phyloP scores from a whole-genome alignment of 805 yeast genomes.

The Wilhelminamyces savonicus region DNA sequence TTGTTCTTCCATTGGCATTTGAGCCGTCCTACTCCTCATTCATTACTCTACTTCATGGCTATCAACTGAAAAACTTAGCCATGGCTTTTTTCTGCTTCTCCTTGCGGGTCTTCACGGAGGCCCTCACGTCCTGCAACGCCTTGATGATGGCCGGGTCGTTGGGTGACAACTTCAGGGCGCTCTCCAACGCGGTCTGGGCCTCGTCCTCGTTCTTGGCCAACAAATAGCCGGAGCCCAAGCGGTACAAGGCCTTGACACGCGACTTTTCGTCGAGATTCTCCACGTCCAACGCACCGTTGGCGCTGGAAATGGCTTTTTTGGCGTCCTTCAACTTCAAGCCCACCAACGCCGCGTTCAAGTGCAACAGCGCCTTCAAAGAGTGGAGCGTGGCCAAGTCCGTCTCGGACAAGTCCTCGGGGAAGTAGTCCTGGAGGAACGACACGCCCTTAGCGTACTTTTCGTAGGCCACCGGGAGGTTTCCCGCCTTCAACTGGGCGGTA shows the following conservation, averaged over 20 bases:
- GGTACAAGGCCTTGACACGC: constrained; percentile 77
- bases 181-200: constrained; percentile 60
- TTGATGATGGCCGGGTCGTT: constrained; percentile 64
- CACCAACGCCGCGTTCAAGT: constrained; percentile 69
- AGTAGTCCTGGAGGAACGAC: constrained; percentile 61
- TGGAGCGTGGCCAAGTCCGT: constrained; percentile 46
- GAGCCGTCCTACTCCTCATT: no score
- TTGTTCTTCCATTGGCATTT: no score
- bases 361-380: constrained; percentile 55
- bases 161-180: constrained; percentile 61
- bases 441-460: constrained; percentile 71
- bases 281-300: constrained; percentile 61
- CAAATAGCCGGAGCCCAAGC: constrained; percentile 74
- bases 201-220: constrained; percentile 60
- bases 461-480: constrained; percentile 50
- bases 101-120: constrained; percentile 43
- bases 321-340: constrained; percentile 59
- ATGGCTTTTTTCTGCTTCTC: constrained; percentile 70
- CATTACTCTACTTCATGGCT: no score
- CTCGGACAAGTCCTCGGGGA: constrained; percentile 60
- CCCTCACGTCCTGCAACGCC: constrained; percentile 57
- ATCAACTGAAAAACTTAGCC: constrained; percentile 69
- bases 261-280: constrained; percentile 57
- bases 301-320: constrained; percentile 48
- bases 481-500: constrained; percentile 64